Evolutionary conservation across 2,329 filamentous ascomycete species (phyloP), one percentile per base, ranked within the genome.

Genomic region (Chrysoporthe puriensis): DNA sequence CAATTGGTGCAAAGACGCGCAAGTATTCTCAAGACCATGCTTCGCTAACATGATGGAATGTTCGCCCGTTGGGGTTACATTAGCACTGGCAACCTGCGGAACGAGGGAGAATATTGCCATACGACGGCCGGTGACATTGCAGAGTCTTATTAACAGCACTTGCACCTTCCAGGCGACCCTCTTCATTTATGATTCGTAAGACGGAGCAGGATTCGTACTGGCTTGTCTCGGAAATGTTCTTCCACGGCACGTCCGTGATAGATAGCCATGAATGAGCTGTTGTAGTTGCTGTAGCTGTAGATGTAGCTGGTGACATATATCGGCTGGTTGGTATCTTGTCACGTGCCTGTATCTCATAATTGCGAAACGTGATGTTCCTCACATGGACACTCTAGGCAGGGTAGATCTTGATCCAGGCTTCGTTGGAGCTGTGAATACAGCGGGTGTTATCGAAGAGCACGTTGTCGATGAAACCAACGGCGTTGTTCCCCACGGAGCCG

Each of bases 151-250:
- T 26, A 26, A 26, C 26, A 26, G 26, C 26, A 26, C 26, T 26
- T 26, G 26, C 26, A 26, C 26, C 26, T 26, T 26, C 26, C 26
- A 26, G 26, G 26, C 26, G 26, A 26, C 26, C 26, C 26, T 26
- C 26, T 26, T 26, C 26, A 26, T 26, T 26, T 26, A 26, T 2
- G 26, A 26, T 26, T 26, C 26, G 26, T 26, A 26, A 26, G 26
- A 26, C 26, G 26, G 26, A 26, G 26, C 26, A 26, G 26, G 26
- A 26, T 26, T 85, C 84, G 70, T 84, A 84, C 43, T 80, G 74
- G 67, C 78, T 80, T 2, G 83, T 85, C 6, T 83, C 83, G 1
- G 79, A 82, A 63, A 85, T 79, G 71, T 85, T 85, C 66, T 82
- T 77, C 81, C 82, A 84, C 50, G 76, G 80, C 34, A 85, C 74